Evolutionary conservation across 805 yeast genomes (phyloP).

Genomic region (Kuraishia cidri): DNA sequence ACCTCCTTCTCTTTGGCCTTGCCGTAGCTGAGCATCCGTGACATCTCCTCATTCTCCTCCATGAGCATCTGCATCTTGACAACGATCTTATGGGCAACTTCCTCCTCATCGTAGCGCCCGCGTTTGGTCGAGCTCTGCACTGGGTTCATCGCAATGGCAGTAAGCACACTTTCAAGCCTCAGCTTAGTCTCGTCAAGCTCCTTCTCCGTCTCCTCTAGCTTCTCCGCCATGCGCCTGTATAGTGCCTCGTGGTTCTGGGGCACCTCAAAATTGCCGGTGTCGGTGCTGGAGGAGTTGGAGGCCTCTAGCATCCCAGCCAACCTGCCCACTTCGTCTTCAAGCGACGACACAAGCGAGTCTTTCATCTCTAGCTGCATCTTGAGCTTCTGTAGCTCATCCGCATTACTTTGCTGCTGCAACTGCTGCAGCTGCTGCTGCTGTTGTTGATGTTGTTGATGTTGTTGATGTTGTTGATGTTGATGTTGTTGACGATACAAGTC

Average conservation of each 20-base stretch:
- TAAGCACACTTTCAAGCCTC: conserved; percentile 52
- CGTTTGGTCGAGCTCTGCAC: conserved; percentile 27
- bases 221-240: conserved; percentile 17
- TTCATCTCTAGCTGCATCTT: conserved; percentile 46
- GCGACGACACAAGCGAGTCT: conserved; percentile 36
- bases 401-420: no score
- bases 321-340: conserved; percentile 35
- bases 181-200: conserved; percentile 56
- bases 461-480: no score
- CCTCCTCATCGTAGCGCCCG: conserved; percentile 68
- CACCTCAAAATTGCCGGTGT: conserved; percentile 13
- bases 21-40: conserved; percentile 68
- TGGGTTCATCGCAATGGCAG: conserved; percentile 47
- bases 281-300: background rate
- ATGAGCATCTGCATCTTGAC: conserved; percentile 50
- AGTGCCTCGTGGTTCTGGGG: conserved; percentile 11
- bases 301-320: conserved; percentile 27
- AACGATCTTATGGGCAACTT: conserved; percentile 64
- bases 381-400: conserved; percentile 26
- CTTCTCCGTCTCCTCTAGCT: conserved; percentile 17
- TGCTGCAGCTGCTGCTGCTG: no score
- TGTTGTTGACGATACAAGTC: no score
- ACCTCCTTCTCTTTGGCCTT: conserved; percentile 63
- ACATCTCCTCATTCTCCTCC: conserved; percentile 62
- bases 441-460: no score